Base-by-base conservation (phyloP, 2,329 filamentous ascomycete species). In the Penicillium polonicum region DNA sequence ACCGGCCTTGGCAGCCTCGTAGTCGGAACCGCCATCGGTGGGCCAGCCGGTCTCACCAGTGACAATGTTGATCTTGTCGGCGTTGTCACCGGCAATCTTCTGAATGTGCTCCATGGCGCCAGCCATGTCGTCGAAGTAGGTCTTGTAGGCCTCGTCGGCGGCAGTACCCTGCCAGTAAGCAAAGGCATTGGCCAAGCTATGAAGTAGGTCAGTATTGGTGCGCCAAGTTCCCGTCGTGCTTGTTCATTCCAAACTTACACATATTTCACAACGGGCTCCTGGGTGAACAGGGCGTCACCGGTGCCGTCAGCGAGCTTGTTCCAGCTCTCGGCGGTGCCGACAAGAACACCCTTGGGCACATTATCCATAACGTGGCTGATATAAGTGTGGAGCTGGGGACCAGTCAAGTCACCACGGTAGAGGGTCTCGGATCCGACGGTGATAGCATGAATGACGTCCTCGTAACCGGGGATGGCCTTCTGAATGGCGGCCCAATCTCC, bases 241-340 rank as follows among this genome's bases (percentile, higher is more conserved):
- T 17, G 7, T 10, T 21, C 5, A 8, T 33, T 12, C 19, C 7
- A 43, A 43, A 67, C 77, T 68, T 70, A 81, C 79, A 87, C 75
- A 57, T 89, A 80, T 55, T 83, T 83, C 51, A 88, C 85, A 51
- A 81, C 83, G 23, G 65, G 65, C 46, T 80, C 81, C 52, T 74
- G 73, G 67, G 89, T 83, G 62, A 89, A 76, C 15, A 83, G 78
- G 71, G 59, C 59, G 45, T 90, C 84, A 39, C 83, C 87, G 27
- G 87, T 88, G 39, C 86, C 87, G 69, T 89, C 87, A 46, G 83
- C 80, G 68, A 80, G 87, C 74, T 88, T 88, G 77, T 89, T 90
- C 88, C 88, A 90, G 70, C 81, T 85, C 74, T 90, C 88, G 8
- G 87, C 88, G 12, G 85, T 89, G 50, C 88, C 87, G 44, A 89